Evolutionary conservation across 306 rosid species (phyloP).

Genomic region (Cotoneaster glaucophyllus): DNA sequence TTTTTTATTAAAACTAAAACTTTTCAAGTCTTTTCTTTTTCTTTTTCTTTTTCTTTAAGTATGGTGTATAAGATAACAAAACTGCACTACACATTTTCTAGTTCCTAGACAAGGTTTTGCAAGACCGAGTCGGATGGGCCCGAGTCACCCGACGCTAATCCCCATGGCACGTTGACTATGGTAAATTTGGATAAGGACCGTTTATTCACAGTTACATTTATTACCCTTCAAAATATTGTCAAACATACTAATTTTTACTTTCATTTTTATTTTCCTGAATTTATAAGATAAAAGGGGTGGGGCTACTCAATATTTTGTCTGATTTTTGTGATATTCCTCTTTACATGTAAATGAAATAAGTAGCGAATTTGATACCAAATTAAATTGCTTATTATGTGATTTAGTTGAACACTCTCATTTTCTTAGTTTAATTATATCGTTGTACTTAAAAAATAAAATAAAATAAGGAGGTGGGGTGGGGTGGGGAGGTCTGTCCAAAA

Average conservation of each 20-base stretch:
- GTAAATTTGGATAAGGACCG: slow-evolving; percentile 38
- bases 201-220: slow-evolving; percentile 22
- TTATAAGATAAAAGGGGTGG: no score
- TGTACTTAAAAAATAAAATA: no score
- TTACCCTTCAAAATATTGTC: slow-evolving; percentile 15
- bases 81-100: not conserved
- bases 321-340: no score
- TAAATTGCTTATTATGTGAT: no score
- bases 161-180: slow-evolving; percentile 31
- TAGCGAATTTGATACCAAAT: no score
- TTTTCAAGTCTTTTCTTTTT: no score
- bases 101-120: not conserved
- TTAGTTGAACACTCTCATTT: fast-evolving
- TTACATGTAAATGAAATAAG: fast-evolving
- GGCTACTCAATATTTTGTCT: fast-evolving
- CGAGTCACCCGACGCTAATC: slow-evolving; percentile 39
- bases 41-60: no score
- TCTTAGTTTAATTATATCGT: no score
- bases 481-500: slow-evolving; percentile 43
- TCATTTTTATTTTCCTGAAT: not conserved
- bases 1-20: no score
- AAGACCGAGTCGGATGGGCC: slow-evolving; percentile 22
- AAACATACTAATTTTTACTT: slow-evolving; percentile 2
- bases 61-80: no score
- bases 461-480: not conserved